Conservation (phyloP, 768 basidiomycete species). For the Chalciporus sphaerocephalus region DNA sequence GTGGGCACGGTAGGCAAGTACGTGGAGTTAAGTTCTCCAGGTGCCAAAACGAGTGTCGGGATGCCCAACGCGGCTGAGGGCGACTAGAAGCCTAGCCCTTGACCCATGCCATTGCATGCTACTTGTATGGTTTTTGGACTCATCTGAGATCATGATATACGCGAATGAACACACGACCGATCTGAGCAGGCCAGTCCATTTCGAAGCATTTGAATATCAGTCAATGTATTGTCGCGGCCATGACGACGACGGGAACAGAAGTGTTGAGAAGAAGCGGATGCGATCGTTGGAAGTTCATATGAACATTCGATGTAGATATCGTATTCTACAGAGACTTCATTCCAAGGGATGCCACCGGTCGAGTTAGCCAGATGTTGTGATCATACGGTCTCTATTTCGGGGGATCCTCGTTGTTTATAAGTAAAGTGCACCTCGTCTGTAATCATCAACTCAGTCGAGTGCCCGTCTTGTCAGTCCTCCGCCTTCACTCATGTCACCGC, state of each 20-base stretch:
- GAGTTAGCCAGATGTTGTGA: no score
- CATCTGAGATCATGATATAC: constrained; percentile 7
- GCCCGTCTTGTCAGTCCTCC: constrained; percentile 12
- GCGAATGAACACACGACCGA: constrained; percentile 25
- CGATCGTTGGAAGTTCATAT: constrained; percentile 18
- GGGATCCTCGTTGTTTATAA: background rate
- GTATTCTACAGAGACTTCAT: constrained; percentile 19
- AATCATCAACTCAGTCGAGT: constrained; percentile 24
- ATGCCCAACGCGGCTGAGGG: constrained; percentile 10
- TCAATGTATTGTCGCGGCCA: constrained; percentile 12
- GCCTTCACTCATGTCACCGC: constrained; percentile 21
- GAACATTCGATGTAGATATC: no score
- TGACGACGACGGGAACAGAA: constrained; percentile 30
- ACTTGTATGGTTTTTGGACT: constrained; percentile 2
- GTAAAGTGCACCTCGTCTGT: constrained; percentile 19
- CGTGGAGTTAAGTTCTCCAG: constrained; percentile 16
- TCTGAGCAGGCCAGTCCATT: constrained; percentile 20
- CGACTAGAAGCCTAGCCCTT: constrained; percentile 19
- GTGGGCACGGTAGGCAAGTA: constrained; percentile 10
- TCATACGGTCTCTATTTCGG: no score
- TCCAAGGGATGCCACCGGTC: no score
- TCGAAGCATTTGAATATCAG: constrained; percentile 19
- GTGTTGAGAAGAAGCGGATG: constrained; percentile 4
- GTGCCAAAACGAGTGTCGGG: constrained; percentile 10
- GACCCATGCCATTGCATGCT: constrained; percentile 21